Percentiles rank a stretch among this genome's conserved stretches.
Evolutionary conservation across 73 alveolate species (phyloP).

Genomic region (Durusdinium trenchii): DNA sequence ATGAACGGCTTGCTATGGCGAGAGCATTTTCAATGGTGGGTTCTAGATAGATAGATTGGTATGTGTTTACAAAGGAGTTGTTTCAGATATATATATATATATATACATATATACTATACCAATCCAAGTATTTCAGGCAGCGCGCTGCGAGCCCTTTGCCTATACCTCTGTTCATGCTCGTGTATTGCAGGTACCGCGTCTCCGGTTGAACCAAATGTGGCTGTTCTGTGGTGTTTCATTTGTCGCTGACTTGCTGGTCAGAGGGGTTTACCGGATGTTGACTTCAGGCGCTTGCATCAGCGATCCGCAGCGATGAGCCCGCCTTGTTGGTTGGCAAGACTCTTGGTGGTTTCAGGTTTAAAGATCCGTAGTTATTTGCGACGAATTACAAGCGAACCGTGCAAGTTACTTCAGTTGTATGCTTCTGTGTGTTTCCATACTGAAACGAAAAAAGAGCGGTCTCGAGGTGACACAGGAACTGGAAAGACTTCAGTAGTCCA

Average conservation of each 20-base stretch:
- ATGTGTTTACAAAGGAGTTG: too few relatives aligned
- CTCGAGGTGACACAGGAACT: slow-evolving; percentile 97
- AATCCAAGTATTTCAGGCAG: neutral
- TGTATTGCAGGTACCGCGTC: slow-evolving; percentile 15
- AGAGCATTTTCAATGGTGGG: too few relatives aligned
- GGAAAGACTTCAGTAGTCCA: slow-evolving; percentile 97
- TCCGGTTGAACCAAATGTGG: neutral
- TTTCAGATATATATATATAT: neutral
- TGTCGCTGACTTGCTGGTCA: neutral
- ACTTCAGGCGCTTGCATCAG: slow-evolving; percentile 93
- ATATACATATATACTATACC: too few relatives aligned
- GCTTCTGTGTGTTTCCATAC: neutral
- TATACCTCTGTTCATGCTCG: slow-evolving; percentile 95
- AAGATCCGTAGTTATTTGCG: too few relatives aligned
- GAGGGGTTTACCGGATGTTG: neutral
- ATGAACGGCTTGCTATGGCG: too few relatives aligned
- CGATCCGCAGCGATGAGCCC: slow-evolving; percentile 96
- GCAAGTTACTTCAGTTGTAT: neutral
- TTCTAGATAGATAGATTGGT: too few relatives aligned
- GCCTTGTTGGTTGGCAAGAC: slow-evolving; percentile 96
- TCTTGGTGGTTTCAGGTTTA: neutral
- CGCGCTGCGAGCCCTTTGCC: slow-evolving; percentile 85
- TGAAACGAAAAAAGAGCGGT: neutral
- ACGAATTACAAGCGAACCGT: neutral
- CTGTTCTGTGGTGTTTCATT: neutral